A percentile compares a stretch with the other conserved stretches of the same genome.
These are phyloP conservation scores for Penicillium sp. DNA, from an alignment of 2,329 filamentous ascomycete species.

Conservation along the genomic window DNA sequence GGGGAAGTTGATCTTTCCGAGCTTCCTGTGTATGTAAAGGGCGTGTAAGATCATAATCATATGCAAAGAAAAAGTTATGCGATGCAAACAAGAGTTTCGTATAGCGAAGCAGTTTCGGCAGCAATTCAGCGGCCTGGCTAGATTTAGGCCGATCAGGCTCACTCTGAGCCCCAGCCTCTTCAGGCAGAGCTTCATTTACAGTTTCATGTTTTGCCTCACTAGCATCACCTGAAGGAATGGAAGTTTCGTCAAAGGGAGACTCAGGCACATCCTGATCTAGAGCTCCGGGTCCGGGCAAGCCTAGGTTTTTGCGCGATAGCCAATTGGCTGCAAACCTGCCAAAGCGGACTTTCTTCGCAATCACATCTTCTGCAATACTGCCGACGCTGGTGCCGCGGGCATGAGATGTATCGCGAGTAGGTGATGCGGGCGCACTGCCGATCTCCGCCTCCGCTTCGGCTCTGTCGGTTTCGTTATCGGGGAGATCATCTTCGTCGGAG, in stretches of 20 bases:
- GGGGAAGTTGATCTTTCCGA: conserved; percentile 53
- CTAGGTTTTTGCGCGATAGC: conserved; percentile 86
- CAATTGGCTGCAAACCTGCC: conserved; percentile 86
- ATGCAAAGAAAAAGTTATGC: conserved; percentile 89
- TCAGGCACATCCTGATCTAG: conserved; percentile 52
- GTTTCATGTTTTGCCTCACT: conserved; percentile 13
- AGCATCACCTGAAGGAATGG: conserved; percentile 7
- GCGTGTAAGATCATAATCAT: conserved; percentile 87
- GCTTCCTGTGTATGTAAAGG: conserved; percentile 50
- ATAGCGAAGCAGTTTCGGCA: conserved; percentile 82
- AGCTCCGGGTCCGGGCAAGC: conserved; percentile 68
- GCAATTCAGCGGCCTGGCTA: conserved; percentile 56
- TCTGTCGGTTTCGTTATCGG: conserved; percentile 32
- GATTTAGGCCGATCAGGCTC: conserved; percentile 15
- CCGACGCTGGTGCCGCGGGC: conserved; percentile 37
- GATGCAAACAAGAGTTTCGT: conserved; percentile 83
- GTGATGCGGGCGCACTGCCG: conserved; percentile 29
- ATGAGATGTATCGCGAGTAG: conserved; percentile 25
- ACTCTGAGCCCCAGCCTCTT: conserved; percentile 8
- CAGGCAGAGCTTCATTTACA: conserved; percentile 6
- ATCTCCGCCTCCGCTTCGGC: conserved; percentile 30
- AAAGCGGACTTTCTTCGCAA: conserved; percentile 77
- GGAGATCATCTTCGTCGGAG: conserved; percentile 26
- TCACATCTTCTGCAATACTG: conserved; percentile 85
- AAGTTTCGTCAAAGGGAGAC: conserved; percentile 28